Evolutionary conservation across 2,329 filamentous ascomycete genomes (phyloP).

Genomic region (Hymenoscyphus salicellus): DNA sequence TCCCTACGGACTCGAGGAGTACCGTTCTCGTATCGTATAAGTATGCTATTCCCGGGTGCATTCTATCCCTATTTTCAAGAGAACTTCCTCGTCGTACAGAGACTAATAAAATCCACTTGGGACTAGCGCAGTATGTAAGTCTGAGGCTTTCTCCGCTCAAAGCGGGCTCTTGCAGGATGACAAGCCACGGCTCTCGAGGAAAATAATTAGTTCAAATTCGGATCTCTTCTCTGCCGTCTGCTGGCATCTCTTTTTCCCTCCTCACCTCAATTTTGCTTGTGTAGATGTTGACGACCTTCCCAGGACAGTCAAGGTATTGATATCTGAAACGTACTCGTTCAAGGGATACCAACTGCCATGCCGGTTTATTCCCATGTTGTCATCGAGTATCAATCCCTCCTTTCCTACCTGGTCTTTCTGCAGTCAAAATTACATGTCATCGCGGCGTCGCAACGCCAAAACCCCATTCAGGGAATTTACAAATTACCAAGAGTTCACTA

Average conservation of each 20-base stretch:
- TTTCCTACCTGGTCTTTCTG: not conserved
- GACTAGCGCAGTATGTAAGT: not conserved
- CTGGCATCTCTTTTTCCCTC: not conserved
- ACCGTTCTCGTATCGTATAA: no score
- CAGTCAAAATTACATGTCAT: not conserved
- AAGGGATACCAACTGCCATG: not conserved
- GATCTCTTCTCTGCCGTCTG: not conserved
- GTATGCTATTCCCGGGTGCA: not conserved
- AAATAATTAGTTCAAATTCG: not conserved
- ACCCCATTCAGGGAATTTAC: not conserved
- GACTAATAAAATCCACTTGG: not conserved
- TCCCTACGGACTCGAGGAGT: not conserved
- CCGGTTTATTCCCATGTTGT: not conserved
- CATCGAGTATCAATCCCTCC: not conserved
- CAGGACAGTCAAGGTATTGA: not conserved
- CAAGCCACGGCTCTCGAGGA: not conserved
- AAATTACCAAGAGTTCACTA: slow-evolving; percentile 1
- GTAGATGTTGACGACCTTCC: not conserved
- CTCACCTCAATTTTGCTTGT: not conserved
- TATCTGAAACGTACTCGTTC: not conserved
- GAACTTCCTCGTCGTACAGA: not conserved
- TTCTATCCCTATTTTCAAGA: not conserved
- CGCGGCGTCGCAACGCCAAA: not conserved
- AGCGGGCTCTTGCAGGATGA: slow-evolving; percentile 5
- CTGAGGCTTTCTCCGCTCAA: not conserved